phyloP scores from a whole-genome alignment of 176 grass and related monocot species.

The Carex cristatella region DNA sequence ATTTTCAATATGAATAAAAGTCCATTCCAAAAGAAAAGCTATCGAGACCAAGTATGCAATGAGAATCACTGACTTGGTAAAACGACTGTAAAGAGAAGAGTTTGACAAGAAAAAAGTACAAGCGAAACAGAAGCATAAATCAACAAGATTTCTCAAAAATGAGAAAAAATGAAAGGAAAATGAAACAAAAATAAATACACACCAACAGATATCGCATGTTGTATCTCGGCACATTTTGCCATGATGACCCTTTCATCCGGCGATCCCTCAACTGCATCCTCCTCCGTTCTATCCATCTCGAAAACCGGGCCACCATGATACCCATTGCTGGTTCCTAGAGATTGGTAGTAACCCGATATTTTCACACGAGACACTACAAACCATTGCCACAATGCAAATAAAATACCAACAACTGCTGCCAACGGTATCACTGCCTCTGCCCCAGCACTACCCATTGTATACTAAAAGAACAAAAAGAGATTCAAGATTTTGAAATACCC shows the following conservation, averaged over 20 bases:
- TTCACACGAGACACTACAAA: slow-evolving; percentile 38
- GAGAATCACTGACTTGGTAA: neutral
- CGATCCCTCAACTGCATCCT: slow-evolving; percentile 27
- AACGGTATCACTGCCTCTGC: slow-evolving; percentile 37
- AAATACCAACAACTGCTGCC: slow-evolving; percentile 46
- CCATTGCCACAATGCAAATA: slow-evolving; percentile 55
- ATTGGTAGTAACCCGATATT: slow-evolving; percentile 21
- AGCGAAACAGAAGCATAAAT: neutral
- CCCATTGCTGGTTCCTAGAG: neutral
- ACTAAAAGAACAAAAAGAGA: neutral
- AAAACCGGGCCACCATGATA: neutral
- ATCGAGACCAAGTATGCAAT: neutral
- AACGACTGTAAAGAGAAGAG: neutral
- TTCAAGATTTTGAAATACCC: neutral
- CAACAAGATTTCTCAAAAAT: neutral
- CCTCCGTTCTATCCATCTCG: slow-evolving; percentile 14
- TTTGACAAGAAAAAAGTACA: neutral
- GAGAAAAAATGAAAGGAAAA: neutral
- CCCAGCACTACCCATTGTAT: slow-evolving; percentile 24
- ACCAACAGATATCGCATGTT: slow-evolving; percentile 56
- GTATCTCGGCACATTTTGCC: slow-evolving; percentile 62
- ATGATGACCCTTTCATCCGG: slow-evolving; percentile 8
- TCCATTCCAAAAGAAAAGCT: neutral
- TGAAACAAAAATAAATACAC: neutral
- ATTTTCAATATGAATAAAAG: neutral